phyloP scores from a whole-genome alignment of 108 stramenopile species.

The Conticribra guillardii region DNA sequence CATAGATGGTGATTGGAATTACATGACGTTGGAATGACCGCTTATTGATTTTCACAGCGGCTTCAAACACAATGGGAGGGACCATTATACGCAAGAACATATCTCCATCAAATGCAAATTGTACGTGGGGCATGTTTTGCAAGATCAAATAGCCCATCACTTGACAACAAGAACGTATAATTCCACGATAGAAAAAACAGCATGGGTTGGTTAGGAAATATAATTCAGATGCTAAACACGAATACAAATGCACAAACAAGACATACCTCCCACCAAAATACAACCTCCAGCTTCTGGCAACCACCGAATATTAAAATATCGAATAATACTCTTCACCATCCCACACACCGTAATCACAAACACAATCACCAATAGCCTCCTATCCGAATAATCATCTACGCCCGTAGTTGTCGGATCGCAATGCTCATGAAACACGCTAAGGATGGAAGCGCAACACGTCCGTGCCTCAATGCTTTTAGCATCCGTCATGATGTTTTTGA shows the following conservation, averaged over 20 bases:
- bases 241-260: neutral
- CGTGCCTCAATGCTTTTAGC: conserved; percentile 76
- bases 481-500: conserved; percentile 72
- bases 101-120: conserved; percentile 81
- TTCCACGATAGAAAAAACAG: too few species aligned
- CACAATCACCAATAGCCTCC: conserved; percentile 75
- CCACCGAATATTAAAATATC: conserved; percentile 84
- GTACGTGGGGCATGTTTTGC: conserved; percentile 74
- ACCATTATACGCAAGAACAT: conserved; percentile 90
- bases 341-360: conserved; percentile 86
- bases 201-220: too few species aligned
- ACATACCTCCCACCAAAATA: conserved; percentile 67
- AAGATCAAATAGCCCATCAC: conserved; percentile 75
- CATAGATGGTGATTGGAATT: conserved; percentile 80
- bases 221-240: neutral
- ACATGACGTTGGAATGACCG: conserved; percentile 74
- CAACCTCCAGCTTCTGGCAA: conserved; percentile 91
- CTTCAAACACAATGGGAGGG: conserved; percentile 92
- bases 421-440: conserved; percentile 86
- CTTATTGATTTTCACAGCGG: conserved; percentile 87
- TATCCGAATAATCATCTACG: conserved; percentile 75
- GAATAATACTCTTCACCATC: conserved; percentile 86
- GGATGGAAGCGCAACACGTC: conserved; percentile 86
- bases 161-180: too few species aligned
- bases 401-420: conserved; percentile 76